Percentiles rank a stretch among this genome's conserved stretches.
phyloP scores from a whole-genome alignment of 2,329 filamentous ascomycete species.

The Chaetomium globosum region DNA sequence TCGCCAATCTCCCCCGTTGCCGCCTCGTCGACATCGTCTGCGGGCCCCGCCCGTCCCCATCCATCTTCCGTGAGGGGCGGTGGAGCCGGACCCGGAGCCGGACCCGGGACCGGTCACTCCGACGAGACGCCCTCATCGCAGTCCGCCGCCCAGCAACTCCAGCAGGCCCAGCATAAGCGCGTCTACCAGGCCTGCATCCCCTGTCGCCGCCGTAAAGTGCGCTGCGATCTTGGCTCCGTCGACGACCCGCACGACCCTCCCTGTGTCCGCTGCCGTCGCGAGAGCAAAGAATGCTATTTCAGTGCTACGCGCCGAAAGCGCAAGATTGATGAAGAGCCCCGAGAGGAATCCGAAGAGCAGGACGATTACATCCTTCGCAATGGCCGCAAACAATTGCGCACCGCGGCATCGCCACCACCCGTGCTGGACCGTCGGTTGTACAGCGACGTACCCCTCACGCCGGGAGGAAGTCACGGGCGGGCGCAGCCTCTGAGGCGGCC shows the following conservation, averaged over 20 bases:
- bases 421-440: constrained; percentile 51
- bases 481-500: constrained; percentile 68
- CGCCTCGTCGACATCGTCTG: constrained; percentile 30
- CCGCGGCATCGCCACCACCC: constrained; percentile 48
- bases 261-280: constrained; percentile 88
- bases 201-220: constrained; percentile 63
- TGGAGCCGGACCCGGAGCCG: constrained; percentile 27
- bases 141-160: constrained; percentile 15
- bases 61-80: constrained; percentile 25
- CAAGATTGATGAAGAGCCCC: constrained; percentile 56
- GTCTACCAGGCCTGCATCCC: constrained; percentile 67
- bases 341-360: constrained; percentile 52
- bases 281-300: constrained; percentile 97
- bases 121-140: constrained; percentile 28
- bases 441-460: constrained; percentile 62
- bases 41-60: constrained; percentile 28
- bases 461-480: constrained; percentile 67
- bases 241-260: constrained; percentile 94
- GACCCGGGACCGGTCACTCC: constrained; percentile 23
- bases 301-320: constrained; percentile 91
- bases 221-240: constrained; percentile 70
- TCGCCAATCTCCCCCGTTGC: constrained; percentile 36
- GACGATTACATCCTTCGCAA: constrained; percentile 73
- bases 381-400: constrained; percentile 67
- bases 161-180: constrained; percentile 56